Conservation (phyloP, 257 asterid genomes). For the Solanum tacnaense region DNA sequence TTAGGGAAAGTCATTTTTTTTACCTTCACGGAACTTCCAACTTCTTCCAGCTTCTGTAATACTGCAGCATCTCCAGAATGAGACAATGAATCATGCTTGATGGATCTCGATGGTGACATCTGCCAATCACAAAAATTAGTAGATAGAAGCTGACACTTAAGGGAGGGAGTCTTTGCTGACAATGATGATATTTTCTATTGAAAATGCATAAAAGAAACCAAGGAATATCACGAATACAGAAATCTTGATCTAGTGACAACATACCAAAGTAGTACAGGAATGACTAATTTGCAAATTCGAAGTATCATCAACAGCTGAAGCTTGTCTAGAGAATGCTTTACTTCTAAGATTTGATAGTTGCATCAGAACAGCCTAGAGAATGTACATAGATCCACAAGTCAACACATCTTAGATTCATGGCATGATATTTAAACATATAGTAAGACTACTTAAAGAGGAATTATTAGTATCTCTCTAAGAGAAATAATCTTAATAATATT, state of each 20-base stretch:
- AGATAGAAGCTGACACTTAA: background rate
- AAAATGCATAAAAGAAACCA: background rate
- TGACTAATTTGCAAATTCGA: constrained; percentile 21
- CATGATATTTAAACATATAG: background rate
- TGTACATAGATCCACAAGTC: background rate
- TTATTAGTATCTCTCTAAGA: background rate
- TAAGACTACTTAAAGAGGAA: background rate
- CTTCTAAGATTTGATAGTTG: constrained; percentile 40
- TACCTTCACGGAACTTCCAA: constrained; percentile 70
- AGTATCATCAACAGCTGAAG: constrained; percentile 32
- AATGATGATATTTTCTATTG: background rate
- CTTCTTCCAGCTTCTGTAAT: constrained; percentile 60
- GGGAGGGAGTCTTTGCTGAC: background rate
- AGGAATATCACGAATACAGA: background rate
- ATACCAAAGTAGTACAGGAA: constrained; percentile 39
- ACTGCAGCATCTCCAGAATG: constrained; percentile 33
- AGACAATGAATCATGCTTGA: constrained; percentile 19
- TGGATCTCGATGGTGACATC: constrained; percentile 39
- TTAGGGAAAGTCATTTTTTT: background rate
- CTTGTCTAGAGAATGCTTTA: constrained; percentile 27
- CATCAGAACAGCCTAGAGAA: constrained; percentile 54
- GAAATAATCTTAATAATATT: background rate
- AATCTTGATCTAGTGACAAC: constrained; percentile 4
- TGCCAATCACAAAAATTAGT: constrained; percentile 11
- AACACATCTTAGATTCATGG: background rate